These are phyloP conservation scores for Mitragyna speciosa DNA, from an alignment of 257 asterid genomes.

Conservation along the genomic window DNA sequence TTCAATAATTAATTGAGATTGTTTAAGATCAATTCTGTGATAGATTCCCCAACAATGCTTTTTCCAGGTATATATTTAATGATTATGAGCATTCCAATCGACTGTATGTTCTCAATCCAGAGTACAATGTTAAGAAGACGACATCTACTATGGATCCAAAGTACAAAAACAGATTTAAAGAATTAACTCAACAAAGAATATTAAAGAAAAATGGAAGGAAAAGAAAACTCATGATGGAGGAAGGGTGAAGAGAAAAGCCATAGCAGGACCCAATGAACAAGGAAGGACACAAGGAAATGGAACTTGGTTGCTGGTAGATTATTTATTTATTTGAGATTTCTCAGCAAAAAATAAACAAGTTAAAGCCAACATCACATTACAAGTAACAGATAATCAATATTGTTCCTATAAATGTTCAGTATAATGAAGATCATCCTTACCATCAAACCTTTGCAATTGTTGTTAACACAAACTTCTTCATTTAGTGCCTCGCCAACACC, in stretches of 20 bases:
- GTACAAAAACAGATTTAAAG: not conserved
- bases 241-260: not conserved
- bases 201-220: not conserved
- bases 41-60: no score
- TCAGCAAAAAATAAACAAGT: not conserved
- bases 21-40: no score
- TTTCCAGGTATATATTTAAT: no score
- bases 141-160: not conserved
- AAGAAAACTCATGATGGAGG: not conserved
- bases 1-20: no score
- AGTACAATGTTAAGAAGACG: not conserved
- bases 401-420: not conserved
- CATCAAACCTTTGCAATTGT: slow-evolving; percentile 62
- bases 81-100: no score
- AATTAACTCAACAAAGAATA: not conserved
- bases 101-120: no score
- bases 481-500: slow-evolving; percentile 85
- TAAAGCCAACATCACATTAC: not conserved
- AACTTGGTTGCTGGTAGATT: not conserved
- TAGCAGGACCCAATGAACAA: not conserved
- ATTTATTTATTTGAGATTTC: not conserved
- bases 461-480: slow-evolving; percentile 61
- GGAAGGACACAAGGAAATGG: slow-evolving; percentile 3
- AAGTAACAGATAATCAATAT: not conserved
- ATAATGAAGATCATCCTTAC: slow-evolving; percentile 28